These are phyloP conservation scores for Colletotrichum lentis DNA, from an alignment of 2,329 filamentous ascomycete genomes.

Conservation along the genomic window DNA sequence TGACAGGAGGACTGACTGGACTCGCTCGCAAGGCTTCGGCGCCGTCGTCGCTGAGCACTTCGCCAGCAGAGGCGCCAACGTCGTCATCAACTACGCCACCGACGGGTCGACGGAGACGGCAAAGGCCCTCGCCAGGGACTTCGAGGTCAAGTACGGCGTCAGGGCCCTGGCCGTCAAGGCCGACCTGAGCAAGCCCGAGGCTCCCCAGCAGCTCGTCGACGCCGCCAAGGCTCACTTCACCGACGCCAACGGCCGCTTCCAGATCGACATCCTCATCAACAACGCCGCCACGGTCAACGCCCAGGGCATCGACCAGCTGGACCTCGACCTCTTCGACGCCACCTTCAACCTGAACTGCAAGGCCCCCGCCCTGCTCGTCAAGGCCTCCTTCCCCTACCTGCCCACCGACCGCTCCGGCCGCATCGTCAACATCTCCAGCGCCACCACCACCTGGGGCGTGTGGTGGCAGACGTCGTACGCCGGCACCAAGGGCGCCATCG, in stretches of 20 bases:
- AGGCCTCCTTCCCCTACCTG: conserved; percentile 75
- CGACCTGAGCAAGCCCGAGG: conserved; percentile 70
- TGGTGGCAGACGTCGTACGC: conserved; percentile 52
- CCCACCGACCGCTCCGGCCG: conserved; percentile 70
- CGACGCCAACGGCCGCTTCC: conserved; percentile 58
- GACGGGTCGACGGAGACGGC: conserved; percentile 45
- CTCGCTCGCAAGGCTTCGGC: conserved; percentile 70
- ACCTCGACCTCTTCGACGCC: conserved; percentile 68
- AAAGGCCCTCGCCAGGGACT: conserved; percentile 59
- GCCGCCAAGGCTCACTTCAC: conserved; percentile 67
- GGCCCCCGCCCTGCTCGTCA: conserved; percentile 78
- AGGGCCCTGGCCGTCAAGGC: conserved; percentile 71
- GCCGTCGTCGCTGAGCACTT: conserved; percentile 70
- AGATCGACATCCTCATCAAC: conserved; percentile 86
- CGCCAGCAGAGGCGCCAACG: conserved; percentile 72
- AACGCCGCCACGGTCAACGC: conserved; percentile 76
- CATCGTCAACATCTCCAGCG: conserved; percentile 64
- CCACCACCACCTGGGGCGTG: conserved; percentile 40
- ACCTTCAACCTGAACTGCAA: conserved; percentile 84
- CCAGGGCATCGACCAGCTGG: conserved; percentile 63
- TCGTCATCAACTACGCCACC: conserved; percentile 76
- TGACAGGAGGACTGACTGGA: conserved; percentile 10
- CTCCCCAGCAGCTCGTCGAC: conserved; percentile 66
- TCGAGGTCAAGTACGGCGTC: conserved; percentile 58
- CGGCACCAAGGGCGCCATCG: conserved; percentile 65